Percentiles rank a stretch among this genome's conserved stretches.
These are phyloP conservation scores for Boechera retrofracta DNA, from an alignment of 345 rosid species.

Conservation along the genomic window DNA sequence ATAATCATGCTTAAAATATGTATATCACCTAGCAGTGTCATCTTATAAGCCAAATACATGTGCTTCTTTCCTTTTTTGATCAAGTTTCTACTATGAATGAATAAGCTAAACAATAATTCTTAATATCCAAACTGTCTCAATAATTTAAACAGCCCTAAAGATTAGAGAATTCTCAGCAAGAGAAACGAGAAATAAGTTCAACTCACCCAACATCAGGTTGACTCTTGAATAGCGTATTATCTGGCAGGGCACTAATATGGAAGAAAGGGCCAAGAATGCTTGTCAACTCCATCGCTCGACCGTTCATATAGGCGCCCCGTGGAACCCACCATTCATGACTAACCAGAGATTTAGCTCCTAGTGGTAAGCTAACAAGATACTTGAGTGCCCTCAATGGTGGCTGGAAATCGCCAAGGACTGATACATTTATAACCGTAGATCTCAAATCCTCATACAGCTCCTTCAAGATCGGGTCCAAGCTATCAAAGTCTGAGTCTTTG, in stretches of 20 bases:
- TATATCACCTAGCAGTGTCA: conserved; percentile 4
- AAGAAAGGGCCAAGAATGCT: conserved; percentile 97
- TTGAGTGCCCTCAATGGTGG: conserved; percentile 83
- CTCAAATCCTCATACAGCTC: conserved; percentile 92
- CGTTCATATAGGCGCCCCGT: conserved; percentile 79
- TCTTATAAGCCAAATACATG: background rate
- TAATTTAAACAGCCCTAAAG: conserved; percentile 15
- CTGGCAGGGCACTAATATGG: conserved; percentile 93
- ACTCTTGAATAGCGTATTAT: conserved; percentile 79
- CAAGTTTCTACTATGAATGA: conserved; percentile 9
- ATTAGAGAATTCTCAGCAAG: background rate
- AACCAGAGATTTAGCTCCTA: conserved; percentile 82
- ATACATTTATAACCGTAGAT: conserved; percentile 73
- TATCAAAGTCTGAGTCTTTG: conserved; percentile 78
- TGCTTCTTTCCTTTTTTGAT: conserved; percentile 1
- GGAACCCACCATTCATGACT: conserved; percentile 97
- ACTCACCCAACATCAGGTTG: conserved; percentile 98
- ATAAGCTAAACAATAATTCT: conserved; percentile 13
- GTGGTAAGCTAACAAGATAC: conserved; percentile 73
- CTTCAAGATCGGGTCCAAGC: conserved; percentile 75
- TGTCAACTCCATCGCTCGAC: conserved; percentile 93
- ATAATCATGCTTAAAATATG: conserved; percentile 5
- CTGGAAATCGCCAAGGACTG: conserved; percentile 87
- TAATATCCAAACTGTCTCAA: conserved; percentile 3
- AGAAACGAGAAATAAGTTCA: conserved; percentile 3